Conservation (phyloP, 1,284 basidiomycete species). For the Athelia sp. region DNA sequence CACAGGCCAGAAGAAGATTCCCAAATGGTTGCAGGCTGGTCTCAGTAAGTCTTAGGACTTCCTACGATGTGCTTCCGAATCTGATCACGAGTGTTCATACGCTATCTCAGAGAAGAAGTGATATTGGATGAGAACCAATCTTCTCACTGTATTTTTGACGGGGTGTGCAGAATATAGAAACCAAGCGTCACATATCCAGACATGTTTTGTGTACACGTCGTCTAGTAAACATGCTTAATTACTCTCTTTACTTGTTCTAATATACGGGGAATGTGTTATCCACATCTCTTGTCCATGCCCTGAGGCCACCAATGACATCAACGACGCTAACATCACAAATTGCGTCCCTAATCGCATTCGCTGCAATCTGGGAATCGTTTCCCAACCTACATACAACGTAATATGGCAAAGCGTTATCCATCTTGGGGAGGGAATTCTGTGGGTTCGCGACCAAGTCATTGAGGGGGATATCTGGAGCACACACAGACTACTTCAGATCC, state of each 20-base stretch:
- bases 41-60: constrained; percentile 35
- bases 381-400: constrained; percentile 83
- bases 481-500: neutral
- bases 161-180: too few relatives aligned
- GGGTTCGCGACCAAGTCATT: constrained; percentile 58
- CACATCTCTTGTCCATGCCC: constrained; percentile 70
- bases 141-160: too few relatives aligned
- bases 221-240: too few relatives aligned
- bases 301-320: constrained; percentile 78
- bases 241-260: constrained; percentile 28
- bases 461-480: constrained; percentile 62
- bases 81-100: neutral
- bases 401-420: constrained; percentile 21
- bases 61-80: constrained; percentile 4
- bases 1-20: constrained; percentile 52
- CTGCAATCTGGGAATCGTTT: constrained; percentile 91
- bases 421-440: constrained; percentile 25
- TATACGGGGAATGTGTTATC: constrained; percentile 78
- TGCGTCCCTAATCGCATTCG: constrained; percentile 50
- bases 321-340: constrained; percentile 34
- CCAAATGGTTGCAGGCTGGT: constrained; percentile 68
- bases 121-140: too few relatives aligned
- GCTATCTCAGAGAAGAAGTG: neutral
- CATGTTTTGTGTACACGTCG: too few relatives aligned
- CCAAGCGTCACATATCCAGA: too few relatives aligned